Percentiles rank a stretch among this genome's conserved stretches.
Conservation (phyloP, 2,329 filamentous ascomycete species). For the Pezicula neosporulosa region DNA sequence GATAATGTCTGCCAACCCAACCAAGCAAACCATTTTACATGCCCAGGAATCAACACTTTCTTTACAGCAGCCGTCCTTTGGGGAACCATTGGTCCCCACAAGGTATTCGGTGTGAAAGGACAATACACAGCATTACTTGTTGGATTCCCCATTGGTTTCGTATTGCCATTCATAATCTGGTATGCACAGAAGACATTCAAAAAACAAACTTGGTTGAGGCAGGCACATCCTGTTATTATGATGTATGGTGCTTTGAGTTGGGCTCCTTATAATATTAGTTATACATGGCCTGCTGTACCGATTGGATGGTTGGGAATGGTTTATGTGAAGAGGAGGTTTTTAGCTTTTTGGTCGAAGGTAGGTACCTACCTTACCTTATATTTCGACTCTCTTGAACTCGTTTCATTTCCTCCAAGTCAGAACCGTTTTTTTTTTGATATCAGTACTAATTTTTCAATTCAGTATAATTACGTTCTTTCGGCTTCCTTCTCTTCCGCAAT, state of each 20-base stretch:
- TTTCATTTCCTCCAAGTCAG: no score
- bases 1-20: slow-evolving; percentile 35
- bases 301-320: slow-evolving; percentile 46
- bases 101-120: slow-evolving; percentile 45
- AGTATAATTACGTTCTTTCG: slow-evolving; percentile 52
- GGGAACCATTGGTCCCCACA: slow-evolving; percentile 48
- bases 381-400: no score
- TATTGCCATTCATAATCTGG: slow-evolving; percentile 41
- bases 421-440: not conserved
- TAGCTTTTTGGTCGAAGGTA: slow-evolving; percentile 48
- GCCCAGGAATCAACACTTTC: slow-evolving; percentile 50
- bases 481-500: slow-evolving; percentile 47
- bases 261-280: slow-evolving; percentile 48
- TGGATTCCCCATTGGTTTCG: slow-evolving; percentile 47
- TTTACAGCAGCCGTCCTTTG: slow-evolving; percentile 54
- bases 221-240: slow-evolving; percentile 46
- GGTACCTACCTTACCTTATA: no score
- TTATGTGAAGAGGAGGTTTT: slow-evolving; percentile 40
- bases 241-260: slow-evolving; percentile 43
- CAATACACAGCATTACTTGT: slow-evolving; percentile 45
- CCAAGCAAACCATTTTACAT: slow-evolving; percentile 43
- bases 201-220: slow-evolving; percentile 32
- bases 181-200: slow-evolving; percentile 39
- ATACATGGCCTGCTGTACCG: slow-evolving; percentile 43
- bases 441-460: not conserved